Conservation (phyloP, 768 basidiomycete genomes). For the Kwoniella pini region DNA sequence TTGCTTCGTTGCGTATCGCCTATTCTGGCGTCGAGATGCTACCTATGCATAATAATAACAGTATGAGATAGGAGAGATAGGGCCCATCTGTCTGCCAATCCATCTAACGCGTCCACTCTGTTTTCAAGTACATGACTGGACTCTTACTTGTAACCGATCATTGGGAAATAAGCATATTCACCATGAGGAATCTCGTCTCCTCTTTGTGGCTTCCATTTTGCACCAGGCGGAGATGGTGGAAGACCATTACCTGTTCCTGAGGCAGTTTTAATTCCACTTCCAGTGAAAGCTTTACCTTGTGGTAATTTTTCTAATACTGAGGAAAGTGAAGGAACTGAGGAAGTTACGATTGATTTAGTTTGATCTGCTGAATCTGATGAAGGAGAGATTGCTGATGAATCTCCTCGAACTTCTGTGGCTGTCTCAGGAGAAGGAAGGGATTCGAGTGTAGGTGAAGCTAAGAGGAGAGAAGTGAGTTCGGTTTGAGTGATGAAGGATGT, state of each 20-base stretch:
- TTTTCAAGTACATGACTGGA: no score
- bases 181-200: constrained; percentile 81
- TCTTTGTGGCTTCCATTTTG: constrained; percentile 71
- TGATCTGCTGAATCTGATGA: constrained; percentile 19
- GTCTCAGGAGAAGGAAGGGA: constrained; percentile 54
- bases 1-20: no score
- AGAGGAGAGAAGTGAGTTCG: constrained; percentile 74
- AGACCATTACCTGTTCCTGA: constrained; percentile 73
- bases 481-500: constrained; percentile 83
- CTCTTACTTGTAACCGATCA: constrained; percentile 53
- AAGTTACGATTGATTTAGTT: constrained; percentile 29
- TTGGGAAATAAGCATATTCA: constrained; percentile 71
- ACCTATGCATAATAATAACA: no score
- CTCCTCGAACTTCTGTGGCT: constrained; percentile 57
- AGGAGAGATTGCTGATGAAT: constrained; percentile 33
- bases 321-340: constrained; percentile 58
- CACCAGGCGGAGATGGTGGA: constrained; percentile 70
- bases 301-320: constrained; percentile 52
- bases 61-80: no score
- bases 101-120: no score
- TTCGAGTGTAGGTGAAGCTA: constrained; percentile 66
- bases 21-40: no score
- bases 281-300: constrained; percentile 63
- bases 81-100: no score
- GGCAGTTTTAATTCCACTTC: constrained; percentile 70